A percentile compares a stretch with the other conserved stretches of the same genome.
These are phyloP conservation scores for Candolleomyces aberdarensis DNA, from an alignment of 768 basidiomycete genomes.

Conservation along the genomic window DNA sequence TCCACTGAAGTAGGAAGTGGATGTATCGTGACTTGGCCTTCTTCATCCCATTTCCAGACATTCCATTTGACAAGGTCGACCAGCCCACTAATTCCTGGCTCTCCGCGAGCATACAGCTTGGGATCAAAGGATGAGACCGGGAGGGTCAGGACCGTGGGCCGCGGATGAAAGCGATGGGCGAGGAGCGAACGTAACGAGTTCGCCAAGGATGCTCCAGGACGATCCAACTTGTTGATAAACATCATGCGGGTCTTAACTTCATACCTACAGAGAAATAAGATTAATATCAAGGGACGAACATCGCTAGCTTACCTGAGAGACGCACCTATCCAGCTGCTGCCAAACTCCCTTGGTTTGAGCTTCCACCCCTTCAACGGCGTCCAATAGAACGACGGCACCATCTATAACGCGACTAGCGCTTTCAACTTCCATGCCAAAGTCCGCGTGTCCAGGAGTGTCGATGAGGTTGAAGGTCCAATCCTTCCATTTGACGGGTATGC, in stretches of 20 bases:
- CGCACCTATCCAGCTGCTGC: conserved; percentile 80
- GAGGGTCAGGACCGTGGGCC: conserved; percentile 65
- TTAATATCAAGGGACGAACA: background rate
- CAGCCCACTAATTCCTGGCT: conserved; percentile 82
- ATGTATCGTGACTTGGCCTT: conserved; percentile 40
- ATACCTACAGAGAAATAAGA: conserved; percentile 47
- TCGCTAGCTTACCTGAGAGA: conserved; percentile 28
- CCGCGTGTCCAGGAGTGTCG: conserved; percentile 90
- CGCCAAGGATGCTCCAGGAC: conserved; percentile 78
- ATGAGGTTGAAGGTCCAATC: conserved; percentile 84
- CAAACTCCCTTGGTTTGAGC: conserved; percentile 89
- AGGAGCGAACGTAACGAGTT: conserved; percentile 72
- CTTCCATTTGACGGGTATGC: conserved; percentile 86
- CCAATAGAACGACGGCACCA: conserved; percentile 83
- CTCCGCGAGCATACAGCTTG: conserved; percentile 61
- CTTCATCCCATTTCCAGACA: conserved; percentile 68
- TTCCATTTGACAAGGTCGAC: conserved; percentile 85
- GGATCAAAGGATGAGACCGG: conserved; percentile 78
- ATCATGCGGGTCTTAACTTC: conserved; percentile 74
- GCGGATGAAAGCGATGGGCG: conserved; percentile 70
- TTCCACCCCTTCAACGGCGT: conserved; percentile 90
- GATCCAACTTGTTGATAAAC: conserved; percentile 87
- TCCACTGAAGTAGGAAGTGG: conserved; percentile 52
- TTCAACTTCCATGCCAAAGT: conserved; percentile 97
- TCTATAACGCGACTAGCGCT: conserved; percentile 89